Percentiles rank a stretch among this genome's conserved stretches.
Evolutionary conservation across 768 basidiomycete genomes (phyloP).

Genomic region (Pisolithus microcarpus): DNA sequence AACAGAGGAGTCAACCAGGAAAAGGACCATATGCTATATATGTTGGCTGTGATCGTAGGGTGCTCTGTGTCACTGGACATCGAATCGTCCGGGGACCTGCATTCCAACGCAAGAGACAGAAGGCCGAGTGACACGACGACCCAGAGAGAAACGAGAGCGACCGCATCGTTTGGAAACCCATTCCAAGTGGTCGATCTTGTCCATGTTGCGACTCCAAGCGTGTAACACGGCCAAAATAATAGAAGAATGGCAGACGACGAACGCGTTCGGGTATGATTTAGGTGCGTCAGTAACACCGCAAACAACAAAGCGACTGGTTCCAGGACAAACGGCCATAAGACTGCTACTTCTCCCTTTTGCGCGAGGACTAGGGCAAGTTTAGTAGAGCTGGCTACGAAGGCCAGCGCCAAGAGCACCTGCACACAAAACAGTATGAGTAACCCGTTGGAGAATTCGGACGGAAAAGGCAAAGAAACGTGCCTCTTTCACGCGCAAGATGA

Average conservation of each 20-base stretch:
- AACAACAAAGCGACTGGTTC: constrained; percentile 49
- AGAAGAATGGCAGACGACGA: constrained; percentile 67
- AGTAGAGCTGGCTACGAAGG: constrained; percentile 39
- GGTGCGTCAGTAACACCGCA: constrained; percentile 46
- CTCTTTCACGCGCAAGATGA: constrained; percentile 54
- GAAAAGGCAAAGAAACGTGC: constrained; percentile 36
- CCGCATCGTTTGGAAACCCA: constrained; percentile 24
- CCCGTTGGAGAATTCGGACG: too few species aligned
- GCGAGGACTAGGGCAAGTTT: constrained; percentile 34
- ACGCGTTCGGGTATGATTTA: constrained; percentile 65
- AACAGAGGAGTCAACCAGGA: constrained; percentile 80
- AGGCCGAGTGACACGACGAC: constrained; percentile 39
- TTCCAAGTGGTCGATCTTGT: constrained; percentile 46
- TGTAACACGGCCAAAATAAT: constrained; percentile 76
- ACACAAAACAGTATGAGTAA: not conserved
- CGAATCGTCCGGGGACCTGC: constrained; percentile 54
- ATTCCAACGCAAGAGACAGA: constrained; percentile 58
- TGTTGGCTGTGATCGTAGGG: constrained; percentile 69
- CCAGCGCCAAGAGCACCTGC: constrained; percentile 43
- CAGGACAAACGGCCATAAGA: constrained; percentile 47
- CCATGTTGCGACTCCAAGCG: constrained; percentile 44
- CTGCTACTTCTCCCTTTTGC: constrained; percentile 32
- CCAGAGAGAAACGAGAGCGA: constrained; percentile 41
- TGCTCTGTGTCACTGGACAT: constrained; percentile 45
- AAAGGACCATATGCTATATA: constrained; percentile 81